These are phyloP conservation scores for Fragilaria radians DNA, from an alignment of 108 stramenopile species.

Conservation along the genomic window DNA sequence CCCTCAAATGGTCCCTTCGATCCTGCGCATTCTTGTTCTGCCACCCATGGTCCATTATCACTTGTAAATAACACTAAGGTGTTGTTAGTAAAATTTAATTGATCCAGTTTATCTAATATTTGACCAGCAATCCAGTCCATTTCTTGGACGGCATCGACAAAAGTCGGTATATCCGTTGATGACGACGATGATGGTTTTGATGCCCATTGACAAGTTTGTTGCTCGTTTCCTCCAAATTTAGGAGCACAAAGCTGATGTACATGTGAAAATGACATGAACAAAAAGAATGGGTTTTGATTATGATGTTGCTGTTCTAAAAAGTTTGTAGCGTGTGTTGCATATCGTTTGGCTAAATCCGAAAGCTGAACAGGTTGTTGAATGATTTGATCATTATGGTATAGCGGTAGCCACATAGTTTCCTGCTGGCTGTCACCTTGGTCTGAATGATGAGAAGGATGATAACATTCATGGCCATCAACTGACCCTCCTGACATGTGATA, in stretches of 20 bases:
- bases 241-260: slow-evolving; percentile 70
- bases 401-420: slow-evolving; percentile 58
- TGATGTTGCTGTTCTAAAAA: slow-evolving; percentile 23
- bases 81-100: slow-evolving; percentile 20
- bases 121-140: slow-evolving; percentile 63
- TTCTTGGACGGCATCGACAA: slow-evolving; percentile 57
- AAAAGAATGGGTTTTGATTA: slow-evolving; percentile 40
- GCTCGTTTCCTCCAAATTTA: slow-evolving; percentile 20
- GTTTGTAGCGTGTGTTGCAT: slow-evolving; percentile 20
- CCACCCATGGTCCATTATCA: slow-evolving; percentile 73
- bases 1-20: slow-evolving; percentile 60
- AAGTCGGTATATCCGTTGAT: slow-evolving; percentile 12
- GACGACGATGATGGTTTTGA: slow-evolving; percentile 7
- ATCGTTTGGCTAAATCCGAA: slow-evolving; percentile 31
- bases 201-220: slow-evolving; percentile 53
- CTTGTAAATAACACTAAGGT: slow-evolving; percentile 60
- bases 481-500: slow-evolving; percentile 68
- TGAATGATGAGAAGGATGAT: slow-evolving; percentile 28
- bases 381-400: slow-evolving; percentile 38
- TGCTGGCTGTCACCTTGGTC: too few species aligned
- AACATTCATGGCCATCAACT: slow-evolving; percentile 50
- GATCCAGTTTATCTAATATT: slow-evolving; percentile 26
- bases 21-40: slow-evolving; percentile 43
- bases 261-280: slow-evolving; percentile 60
- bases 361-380: slow-evolving; percentile 55